These are phyloP conservation scores for Alliaria petiolata DNA, from an alignment of 345 rosid species.

Conservation along the genomic window DNA sequence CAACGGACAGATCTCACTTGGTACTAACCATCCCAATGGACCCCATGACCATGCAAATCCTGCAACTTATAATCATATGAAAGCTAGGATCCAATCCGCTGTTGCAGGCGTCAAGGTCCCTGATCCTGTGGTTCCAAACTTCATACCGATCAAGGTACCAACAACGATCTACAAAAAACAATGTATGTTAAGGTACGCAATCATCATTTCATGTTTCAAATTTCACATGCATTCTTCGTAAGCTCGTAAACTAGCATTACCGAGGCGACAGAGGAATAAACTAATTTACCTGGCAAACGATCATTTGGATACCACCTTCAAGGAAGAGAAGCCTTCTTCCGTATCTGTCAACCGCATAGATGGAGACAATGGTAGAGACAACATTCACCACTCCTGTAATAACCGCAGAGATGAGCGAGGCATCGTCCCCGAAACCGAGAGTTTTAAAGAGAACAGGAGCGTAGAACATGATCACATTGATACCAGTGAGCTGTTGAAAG, in stretches of 20 bases:
- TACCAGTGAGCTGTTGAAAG: constrained; percentile 36
- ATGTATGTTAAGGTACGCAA: not conserved
- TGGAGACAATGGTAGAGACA: constrained; percentile 37
- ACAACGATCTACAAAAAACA: constrained; percentile 31
- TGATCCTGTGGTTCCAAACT: constrained; percentile 36
- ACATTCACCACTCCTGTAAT: constrained; percentile 40
- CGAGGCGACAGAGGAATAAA: not conserved
- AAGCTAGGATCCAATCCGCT: constrained; percentile 32
- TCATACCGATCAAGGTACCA: constrained; percentile 29
- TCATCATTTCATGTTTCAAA: not conserved
- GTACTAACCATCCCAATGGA: constrained; percentile 40
- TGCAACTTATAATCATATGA: constrained; percentile 38
- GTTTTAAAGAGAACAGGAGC: constrained; percentile 36
- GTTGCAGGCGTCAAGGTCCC: constrained; percentile 25
- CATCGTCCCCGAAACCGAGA: constrained; percentile 33
- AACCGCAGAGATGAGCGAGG: constrained; percentile 36
- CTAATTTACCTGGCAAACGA: constrained; percentile 39
- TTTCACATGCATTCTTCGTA: not conserved
- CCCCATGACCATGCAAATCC: constrained; percentile 44
- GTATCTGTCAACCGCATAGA: constrained; percentile 36
- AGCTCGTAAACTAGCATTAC: not conserved
- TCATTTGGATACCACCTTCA: constrained; percentile 44
- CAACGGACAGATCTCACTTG: constrained; percentile 36
- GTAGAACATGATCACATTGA: constrained; percentile 39
- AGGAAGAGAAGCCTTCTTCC: constrained; percentile 43